These are phyloP conservation scores for Hypoxylon lenormandii DNA, from an alignment of 495 filamentous ascomycete species.

Conservation along the genomic window DNA sequence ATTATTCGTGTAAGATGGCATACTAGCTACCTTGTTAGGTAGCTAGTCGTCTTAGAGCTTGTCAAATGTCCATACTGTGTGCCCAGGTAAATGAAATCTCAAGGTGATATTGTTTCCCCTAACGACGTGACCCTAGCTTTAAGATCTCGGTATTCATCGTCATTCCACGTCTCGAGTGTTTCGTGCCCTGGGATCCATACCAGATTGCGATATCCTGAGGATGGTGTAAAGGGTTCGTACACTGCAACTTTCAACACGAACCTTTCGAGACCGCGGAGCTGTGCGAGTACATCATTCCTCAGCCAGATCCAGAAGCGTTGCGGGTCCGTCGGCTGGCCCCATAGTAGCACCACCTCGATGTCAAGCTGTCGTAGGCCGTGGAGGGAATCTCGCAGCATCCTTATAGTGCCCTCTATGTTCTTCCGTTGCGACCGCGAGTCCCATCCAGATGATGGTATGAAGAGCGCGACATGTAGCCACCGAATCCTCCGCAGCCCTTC, in stretches of 20 bases:
- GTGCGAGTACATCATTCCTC: conserved; percentile 26
- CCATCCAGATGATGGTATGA: conserved; percentile 19
- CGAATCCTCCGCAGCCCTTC: conserved; percentile 37
- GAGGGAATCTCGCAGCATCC: conserved; percentile 11
- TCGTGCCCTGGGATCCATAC: conserved; percentile 19
- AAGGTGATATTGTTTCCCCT: conserved; percentile 3
- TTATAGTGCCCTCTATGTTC: conserved; percentile 15
- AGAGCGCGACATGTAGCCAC: conserved; percentile 30
- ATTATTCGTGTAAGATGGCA: neutral
- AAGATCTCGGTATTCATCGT: conserved; percentile 30
- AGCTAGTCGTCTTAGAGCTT: neutral
- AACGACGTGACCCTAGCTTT: conserved; percentile 17
- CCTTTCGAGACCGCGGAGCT: conserved; percentile 28
- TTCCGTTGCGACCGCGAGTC: conserved; percentile 10
- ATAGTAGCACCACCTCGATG: conserved; percentile 33
- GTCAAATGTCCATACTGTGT: neutral
- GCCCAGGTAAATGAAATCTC: neutral
- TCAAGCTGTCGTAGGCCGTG: conserved; percentile 34
- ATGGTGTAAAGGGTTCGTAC: conserved; percentile 11
- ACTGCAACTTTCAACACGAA: conserved; percentile 39
- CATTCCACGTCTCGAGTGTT: conserved; percentile 26
- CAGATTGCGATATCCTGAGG: neutral
- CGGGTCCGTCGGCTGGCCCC: conserved; percentile 36
- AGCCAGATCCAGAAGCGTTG: conserved; percentile 36
- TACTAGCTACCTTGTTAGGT: neutral